A percentile compares a stretch with the other conserved stretches of the same genome.
These are phyloP conservation scores for Pyracantha coccinea DNA, from an alignment of 331 rosid genomes.

Conservation along the genomic window DNA sequence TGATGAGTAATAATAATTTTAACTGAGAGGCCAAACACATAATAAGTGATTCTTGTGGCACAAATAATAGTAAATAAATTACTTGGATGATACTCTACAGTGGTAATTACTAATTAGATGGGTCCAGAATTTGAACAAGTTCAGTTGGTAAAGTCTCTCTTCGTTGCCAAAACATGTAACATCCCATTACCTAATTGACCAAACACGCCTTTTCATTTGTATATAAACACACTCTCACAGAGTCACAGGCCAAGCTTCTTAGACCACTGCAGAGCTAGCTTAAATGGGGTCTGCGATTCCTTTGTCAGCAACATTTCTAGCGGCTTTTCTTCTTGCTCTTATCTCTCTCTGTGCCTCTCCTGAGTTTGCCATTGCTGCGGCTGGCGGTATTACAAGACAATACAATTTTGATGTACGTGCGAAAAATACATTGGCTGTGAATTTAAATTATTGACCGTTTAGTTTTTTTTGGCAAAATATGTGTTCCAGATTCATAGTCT, in stretches of 20 bases:
- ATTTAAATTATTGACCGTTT: no score
- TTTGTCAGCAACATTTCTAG: conserved; percentile 13
- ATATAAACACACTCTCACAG: conserved; percentile 4
- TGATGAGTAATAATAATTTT: neutral
- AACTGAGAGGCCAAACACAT: no score
- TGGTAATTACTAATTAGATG: neutral
- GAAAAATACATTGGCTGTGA: neutral
- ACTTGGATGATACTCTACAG: neutral
- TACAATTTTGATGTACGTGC: conserved; percentile 47
- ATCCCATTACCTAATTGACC: conserved; percentile 5
- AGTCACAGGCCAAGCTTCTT: neutral
- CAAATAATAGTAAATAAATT: neutral
- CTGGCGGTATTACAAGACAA: conserved; percentile 45
- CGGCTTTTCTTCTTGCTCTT: conserved; percentile 29
- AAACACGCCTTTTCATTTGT: neutral
- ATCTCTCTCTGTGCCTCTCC: conserved; percentile 20
- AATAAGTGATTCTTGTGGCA: no score
- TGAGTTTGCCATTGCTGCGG: conserved; percentile 16
- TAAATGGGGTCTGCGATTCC: conserved; percentile 18
- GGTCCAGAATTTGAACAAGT: no score
- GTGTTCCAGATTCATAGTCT: no score
- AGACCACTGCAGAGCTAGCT: neutral
- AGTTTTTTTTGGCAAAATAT: neutral
- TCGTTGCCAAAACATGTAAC: neutral
- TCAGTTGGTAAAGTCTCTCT: conserved; percentile 8